Evolutionary conservation across 495 filamentous ascomycete genomes (phyloP).

Genomic region (Aspergillus steynii): DNA sequence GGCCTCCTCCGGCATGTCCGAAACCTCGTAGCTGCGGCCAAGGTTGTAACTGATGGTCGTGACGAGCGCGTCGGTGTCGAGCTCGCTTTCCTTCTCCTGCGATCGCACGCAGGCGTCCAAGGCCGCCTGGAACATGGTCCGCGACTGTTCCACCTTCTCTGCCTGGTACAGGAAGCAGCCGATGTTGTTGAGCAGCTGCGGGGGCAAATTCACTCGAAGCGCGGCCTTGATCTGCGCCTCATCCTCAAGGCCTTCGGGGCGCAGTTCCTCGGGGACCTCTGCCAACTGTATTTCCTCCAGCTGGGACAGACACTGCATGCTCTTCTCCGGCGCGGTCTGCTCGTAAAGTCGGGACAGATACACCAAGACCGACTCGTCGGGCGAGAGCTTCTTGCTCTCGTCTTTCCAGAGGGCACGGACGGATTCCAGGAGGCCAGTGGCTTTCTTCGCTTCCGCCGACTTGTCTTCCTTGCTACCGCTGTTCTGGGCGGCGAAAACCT

Average conservation of each 20-base stretch:
- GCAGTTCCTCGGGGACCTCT: constrained; percentile 66
- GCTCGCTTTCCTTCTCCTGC: constrained; percentile 54
- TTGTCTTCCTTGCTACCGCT: constrained; percentile 83
- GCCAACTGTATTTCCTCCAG: constrained; percentile 85
- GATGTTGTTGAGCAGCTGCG: constrained; percentile 95
- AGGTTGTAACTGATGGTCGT: constrained; percentile 96
- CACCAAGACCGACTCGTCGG: constrained; percentile 85
- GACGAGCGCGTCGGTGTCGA: constrained; percentile 86
- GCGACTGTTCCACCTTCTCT: constrained; percentile 78
- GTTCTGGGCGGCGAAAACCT: constrained; percentile 78
- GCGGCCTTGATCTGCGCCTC: constrained; percentile 56
- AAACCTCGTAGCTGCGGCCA: constrained; percentile 91
- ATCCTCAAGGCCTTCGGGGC: constrained; percentile 65
- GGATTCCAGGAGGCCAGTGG: constrained; percentile 74
- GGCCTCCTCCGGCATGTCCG: constrained; percentile 76
- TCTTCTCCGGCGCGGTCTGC: constrained; percentile 78
- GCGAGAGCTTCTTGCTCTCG: constrained; percentile 74
- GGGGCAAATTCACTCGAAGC: constrained; percentile 74
- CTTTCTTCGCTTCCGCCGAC: constrained; percentile 75
- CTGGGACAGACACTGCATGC: constrained; percentile 83
- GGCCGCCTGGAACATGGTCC: constrained; percentile 83
- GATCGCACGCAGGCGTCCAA: constrained; percentile 81
- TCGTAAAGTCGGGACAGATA: constrained; percentile 93
- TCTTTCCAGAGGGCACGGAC: constrained; percentile 91
- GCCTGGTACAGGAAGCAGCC: constrained; percentile 89